These are phyloP conservation scores for Irpex lacteus DNA, from an alignment of 1,284 basidiomycete species.

Conservation along the genomic window DNA sequence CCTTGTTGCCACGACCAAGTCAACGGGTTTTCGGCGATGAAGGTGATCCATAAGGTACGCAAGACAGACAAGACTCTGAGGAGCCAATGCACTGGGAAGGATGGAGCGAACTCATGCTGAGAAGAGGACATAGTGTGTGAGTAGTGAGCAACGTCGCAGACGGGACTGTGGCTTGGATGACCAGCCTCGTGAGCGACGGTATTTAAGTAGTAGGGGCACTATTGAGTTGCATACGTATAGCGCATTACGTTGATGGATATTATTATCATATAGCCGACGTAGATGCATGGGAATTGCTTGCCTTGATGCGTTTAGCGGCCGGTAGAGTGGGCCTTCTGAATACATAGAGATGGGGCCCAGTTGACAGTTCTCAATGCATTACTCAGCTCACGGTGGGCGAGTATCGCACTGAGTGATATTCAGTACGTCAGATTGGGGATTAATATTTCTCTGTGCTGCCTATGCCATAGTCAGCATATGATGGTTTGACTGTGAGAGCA, in stretches of 20 bases:
- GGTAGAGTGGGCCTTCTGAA: not conserved
- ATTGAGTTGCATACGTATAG: not conserved
- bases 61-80: not conserved
- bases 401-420: not conserved
- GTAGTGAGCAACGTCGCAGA: not conserved
- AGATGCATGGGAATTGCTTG: not conserved
- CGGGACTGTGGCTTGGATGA: no score
- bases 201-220: not conserved
- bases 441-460: not conserved
- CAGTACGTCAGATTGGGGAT: not conserved
- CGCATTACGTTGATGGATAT: not conserved
- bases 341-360: not conserved
- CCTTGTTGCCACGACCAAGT: constrained; percentile 10
- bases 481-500: no score
- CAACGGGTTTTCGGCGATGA: constrained; percentile 9
- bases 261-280: not conserved
- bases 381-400: not conserved
- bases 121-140: not conserved
- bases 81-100: not conserved
- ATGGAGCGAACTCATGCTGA: not conserved
- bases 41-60: constrained; percentile 6
- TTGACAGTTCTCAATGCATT: not conserved
- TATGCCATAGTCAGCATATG: not conserved
- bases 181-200: not conserved
- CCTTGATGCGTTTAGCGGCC: not conserved